Evolutionary conservation across 169 alveolate genomes (phyloP), one percentile per base, ranked within the genome.

Genomic region (Eimeria maxima): DNA sequence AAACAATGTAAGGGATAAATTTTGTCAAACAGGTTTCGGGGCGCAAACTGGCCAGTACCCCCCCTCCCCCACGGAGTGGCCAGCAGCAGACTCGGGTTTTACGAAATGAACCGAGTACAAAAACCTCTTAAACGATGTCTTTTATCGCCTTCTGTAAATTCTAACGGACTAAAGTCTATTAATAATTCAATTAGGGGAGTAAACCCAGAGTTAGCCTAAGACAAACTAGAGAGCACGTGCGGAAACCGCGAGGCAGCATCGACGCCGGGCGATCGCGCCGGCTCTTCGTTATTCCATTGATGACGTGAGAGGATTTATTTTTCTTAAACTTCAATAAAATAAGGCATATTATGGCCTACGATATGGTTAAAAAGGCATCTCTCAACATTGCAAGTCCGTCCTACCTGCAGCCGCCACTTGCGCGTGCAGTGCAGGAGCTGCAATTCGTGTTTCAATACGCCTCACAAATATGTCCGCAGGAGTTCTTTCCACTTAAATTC

Each of bases 221-320:
- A 3, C 53, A 1, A 71, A 14, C 27, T 13, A 13, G 13, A 14
- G n/a, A 8, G 33, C 81, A 10, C 50, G 81, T 29, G 27, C 47
- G 50, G 50, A 10, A 33, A 27, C 42, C 76, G 76, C 45, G 6
- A 5, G 6, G 76, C 42, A 45, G 81, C 81, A 71, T 71, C 81
- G 81, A 71, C 81, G 81, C 50, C 81, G 53, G 81, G 81, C 81
- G 81, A 71, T 71, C 81, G 50, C 81, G 53, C 3, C 81, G 81
- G 81, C 81, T 29, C 81, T 67, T 27, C 81, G 47, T 4, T 29
- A 24, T 33, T 33, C 14, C 81, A 71, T 33, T 71, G 81, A 33
- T 33, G 47, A 8, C 24, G 4, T 50, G 33, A 71, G 8, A 8
- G 10, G n/a, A 11, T 4, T 1, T 71, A 33, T 71, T 71, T 24